Base-by-base conservation (phyloP, 2,329 filamentous ascomycete species). In the Scopulariopsis brevicaulis region DNA sequence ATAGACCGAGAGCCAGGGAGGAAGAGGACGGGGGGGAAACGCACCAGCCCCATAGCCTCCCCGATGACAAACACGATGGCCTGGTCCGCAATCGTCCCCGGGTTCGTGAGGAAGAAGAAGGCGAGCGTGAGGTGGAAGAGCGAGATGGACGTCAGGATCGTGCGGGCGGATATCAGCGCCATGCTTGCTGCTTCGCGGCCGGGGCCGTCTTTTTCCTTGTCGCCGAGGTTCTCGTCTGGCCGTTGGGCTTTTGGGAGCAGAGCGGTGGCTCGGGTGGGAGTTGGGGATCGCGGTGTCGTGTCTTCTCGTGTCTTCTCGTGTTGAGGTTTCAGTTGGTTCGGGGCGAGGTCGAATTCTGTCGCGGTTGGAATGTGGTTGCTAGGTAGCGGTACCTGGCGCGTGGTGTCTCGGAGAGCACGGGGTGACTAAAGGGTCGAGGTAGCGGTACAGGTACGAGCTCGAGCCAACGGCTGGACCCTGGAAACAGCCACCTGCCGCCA, bases 101-200 rank as follows among this genome's bases (percentile, higher is more conserved):
- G 92, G 59, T 80, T 85, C 50, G 83, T 86, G 65, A 95, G 78
- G 74, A 96, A 87, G 75, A 94, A 90, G 72, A 86, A 91, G 65
- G 86, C 90, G 54, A 94, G 77, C 6, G 89, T 89, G 63, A 96
- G 72, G 73, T 96, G 89, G 75, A 94, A 90, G 68, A 96, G 81
- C 64, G 87, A 88, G 64, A 96, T 76, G 56, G 84, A 86, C 64
- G 89, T 87, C 65, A 96, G 86, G 70, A 96, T 86, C 10, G 86
- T 89, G 67, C 82, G 87, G 60, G 86, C 85, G 2, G 89, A 91
- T 66, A 96, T 80, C 69, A 95, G 77, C 35, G 84, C 87, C 92
- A 96, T 96, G 61, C 76, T 65, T 48, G 14, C 43, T 48, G 14
- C 14, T 48, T 48, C 20, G 20, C 22, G 40, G 5, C 46, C 46